Evolutionary conservation across 441 rosid species (phyloP), one percentile per base, ranked within the genome.

Genomic region (Eutrema salsugineum): DNA sequence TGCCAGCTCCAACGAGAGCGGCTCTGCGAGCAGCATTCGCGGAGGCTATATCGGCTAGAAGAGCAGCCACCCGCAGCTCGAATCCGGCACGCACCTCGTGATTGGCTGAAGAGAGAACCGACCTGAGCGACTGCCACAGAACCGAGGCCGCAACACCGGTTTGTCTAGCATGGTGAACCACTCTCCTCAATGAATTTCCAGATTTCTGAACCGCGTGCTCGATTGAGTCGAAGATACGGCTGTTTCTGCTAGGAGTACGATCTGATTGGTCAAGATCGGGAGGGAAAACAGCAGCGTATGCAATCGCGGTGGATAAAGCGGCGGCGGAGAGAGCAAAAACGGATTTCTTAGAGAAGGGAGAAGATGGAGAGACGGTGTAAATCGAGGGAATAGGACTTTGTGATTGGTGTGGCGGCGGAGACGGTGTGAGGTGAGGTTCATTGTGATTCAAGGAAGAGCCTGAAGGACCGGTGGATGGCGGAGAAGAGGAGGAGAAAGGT

Each of bases 41-140:
- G 0, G 96, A 88, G 0, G 96, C 86, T 46, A 94, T 92, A 71
- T 94, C 99, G 0, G 97, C 98, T 64, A 94, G 72, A 56, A 94
- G 77, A 5, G 98, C 87, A 32, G 98, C 99, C 35, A 94, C 99
- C 0, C 96, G 86, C 6, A 92, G 79, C 83, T 90, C 97, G 44
- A 94, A 92, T 7, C 99, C 99, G 2, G 82, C 86, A 77, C 97
- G 83, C 19, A 94, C 96, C 77, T 90, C 99, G 35, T 94, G 93
- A 71, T 94, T 94, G 1, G 99, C 99, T 3, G 91, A 88, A 1
- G 99, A 94, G 28, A 94, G 78, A 16, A 94, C 96, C 53, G 99
- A 92, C 64, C 87, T 81, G 48, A 94, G 79, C 30, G 98, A 92
- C 74, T 94, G 94, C 99, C 97, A 92, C 27, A 94, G 73, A 55